Conservation (phyloP, 176 grass and related monocot genomes). For the Echinochloa phyllopogon region DNA sequence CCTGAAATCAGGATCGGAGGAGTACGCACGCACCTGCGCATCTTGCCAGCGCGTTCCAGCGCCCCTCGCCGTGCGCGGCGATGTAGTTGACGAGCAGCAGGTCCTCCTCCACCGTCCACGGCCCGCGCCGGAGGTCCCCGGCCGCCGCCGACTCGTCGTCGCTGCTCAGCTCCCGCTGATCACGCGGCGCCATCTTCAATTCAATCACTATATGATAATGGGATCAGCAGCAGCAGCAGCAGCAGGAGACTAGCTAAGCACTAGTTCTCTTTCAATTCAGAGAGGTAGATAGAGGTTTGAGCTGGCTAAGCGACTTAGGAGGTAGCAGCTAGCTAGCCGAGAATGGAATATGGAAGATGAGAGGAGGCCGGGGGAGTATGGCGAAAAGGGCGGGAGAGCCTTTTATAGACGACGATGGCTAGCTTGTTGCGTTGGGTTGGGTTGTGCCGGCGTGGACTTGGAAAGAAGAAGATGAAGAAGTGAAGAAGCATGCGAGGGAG, state of each 20-base stretch:
- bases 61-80: constrained; percentile 71
- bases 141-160: constrained; percentile 37
- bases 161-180: constrained; percentile 28
- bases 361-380: neutral
- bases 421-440: neutral
- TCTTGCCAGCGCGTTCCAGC: constrained; percentile 89
- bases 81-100: constrained; percentile 79
- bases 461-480: neutral
- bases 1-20: too few species aligned
- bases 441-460: constrained; percentile 33
- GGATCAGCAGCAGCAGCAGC: too few species aligned
- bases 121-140: constrained; percentile 64
- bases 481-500: constrained; percentile 32
- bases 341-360: neutral
- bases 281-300: too few species aligned
- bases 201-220: neutral
- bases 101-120: constrained; percentile 95
- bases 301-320: too few species aligned
- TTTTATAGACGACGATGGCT: constrained; percentile 55
- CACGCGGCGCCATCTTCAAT: constrained; percentile 2
- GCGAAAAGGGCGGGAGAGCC: constrained; percentile 61
- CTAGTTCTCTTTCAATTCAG: too few species aligned
- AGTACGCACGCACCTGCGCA: constrained; percentile 55
- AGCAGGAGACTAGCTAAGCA: too few species aligned
- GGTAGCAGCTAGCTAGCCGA: constrained; percentile 17